Base-by-base conservation (phyloP, 2,329 filamentous ascomycete genomes). In the Podosphaera aphanis region DNA sequence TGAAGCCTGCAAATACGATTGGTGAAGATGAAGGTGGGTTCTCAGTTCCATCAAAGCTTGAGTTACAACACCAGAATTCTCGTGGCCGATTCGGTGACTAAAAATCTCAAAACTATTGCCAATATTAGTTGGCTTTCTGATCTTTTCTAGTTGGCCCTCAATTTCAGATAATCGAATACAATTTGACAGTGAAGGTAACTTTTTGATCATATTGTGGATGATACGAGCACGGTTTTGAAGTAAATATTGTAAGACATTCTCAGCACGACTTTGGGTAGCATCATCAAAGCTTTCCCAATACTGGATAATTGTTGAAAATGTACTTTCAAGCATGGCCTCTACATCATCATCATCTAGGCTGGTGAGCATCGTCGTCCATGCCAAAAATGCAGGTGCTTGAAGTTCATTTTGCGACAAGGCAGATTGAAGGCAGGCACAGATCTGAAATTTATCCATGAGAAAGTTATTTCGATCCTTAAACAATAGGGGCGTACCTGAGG, bases 361-460 rank as follows among this genome's bases (percentile, higher is more conserved):
- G 23, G 64, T 71, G 16, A 95, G 70, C 63, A 98, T 77, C 7
- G 77, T 70, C 21, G 74, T 70, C 90, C 90, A 99, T 43, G 85
- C 83, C 3, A 71, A 73, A 55, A 95, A 86, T 1, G 85, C 83
- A 25, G 75, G 68, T 49, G 83, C 70, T 49, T 83, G 76, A n/a
- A 98, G 68, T 41, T 79, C 71, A 39, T 77, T 69, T 44, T 81
- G 73, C 15, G 79, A 70, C 49, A 95, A 71, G 0, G 85, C 85
- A 19, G 84, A 85, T 50, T 93, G 76, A 11, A 98, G 66, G 57
- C 83, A 94, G n/a, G 88, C 85, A 52, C 84, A 84, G 47, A 95
- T 88, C 77, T 88, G 55, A 13, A 18, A 6, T 19, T 36, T 31
- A 29, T 40, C 21, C 18, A 7, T 19, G 19, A n/a, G 10, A 5